Evolutionary conservation across 345 rosid species (phyloP), one percentile per base, ranked within the genome.

Genomic region (Gossypium raimondii): DNA sequence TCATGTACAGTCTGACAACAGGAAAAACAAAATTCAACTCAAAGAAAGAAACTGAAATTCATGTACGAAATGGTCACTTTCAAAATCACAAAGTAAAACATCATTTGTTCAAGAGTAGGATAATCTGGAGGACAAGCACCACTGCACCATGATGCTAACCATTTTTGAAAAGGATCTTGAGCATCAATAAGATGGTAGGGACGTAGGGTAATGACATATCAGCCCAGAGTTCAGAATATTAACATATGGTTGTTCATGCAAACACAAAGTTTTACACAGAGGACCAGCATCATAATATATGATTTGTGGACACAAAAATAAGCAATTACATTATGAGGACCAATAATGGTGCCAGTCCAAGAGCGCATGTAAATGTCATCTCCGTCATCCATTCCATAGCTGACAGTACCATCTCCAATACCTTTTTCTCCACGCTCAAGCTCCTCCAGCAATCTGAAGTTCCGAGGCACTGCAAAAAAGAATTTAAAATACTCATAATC

Each of bases 361-460:
- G 97, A 90, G 72, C 92, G 93, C 97, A 92, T 92, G 80, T 87
- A 87, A 63, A 92, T 90, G 82, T 92, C 97, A 86, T 92, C 97
- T 51, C 91, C 93, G 20, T 92, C 97, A 65, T 92, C 97, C 97
- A 92, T 90, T 72, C 97, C 97, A 82, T 92, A 92, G 89, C 97
- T 92, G 24, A 92, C 97, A 17, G 92, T 87, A 44, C 97, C 97
- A 78, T 92, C 97, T 29, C 95, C 95, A 12, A 92, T 90, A 59
- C 97, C 97, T 79, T 92, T 92, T 86, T 92, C 97, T 69, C 97
- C 97, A 62, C 93, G 95, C 83, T 92, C 97, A 78, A 92, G 97
- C 79, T 92, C 97, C 79, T 90, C 95, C 78, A 92, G 75, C 88
- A 92, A 76, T 83, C 97, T 86, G 78, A 92, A 90, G 80, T 90